Evolutionary conservation across 305 asterid species (phyloP), one percentile per base, ranked within the genome.

Genomic region (Fraxinus sp.): DNA sequence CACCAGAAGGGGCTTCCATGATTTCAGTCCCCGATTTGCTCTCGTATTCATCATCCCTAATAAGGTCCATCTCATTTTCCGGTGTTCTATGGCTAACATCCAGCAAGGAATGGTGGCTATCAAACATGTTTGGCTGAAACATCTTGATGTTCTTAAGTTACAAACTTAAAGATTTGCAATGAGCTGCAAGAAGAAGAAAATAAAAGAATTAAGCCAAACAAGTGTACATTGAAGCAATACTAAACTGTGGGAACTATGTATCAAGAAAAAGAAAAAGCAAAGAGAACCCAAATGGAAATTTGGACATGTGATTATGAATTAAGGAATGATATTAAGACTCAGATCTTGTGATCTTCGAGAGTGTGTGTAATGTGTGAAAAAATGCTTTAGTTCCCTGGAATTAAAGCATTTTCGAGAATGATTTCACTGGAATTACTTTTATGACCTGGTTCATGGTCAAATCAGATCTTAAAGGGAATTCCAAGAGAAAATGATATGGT

Each of bases 91-190:
- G 95, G n/a, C 80, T 85, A 93, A 95, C 86, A 66, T 94, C 96
- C 9, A 94, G 93, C 85, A 92, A 81, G 80, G 90, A 95, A 72
- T 87, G 98, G 78, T 94, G 97, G 80, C 91, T 89, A 14, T 95
- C 99, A 62, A 95, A 95, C 90, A 95, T 90, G 79, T 92, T 94
- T 20, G 97, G 95, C 78, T 95, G 97, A 92, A 93, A 95, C 99
- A 95, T 95, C 96, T 87, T 85, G 41, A 1, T 11, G 16, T 71
- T 55, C 75, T 59, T 43, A 7, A 37, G 36, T 68, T 83, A 75
- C 80, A 36, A 79, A 26, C 32, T 77, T 79, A 37, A 11, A 6
- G 11, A 73, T 24, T 52, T 22, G 49, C 57, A 35, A 24, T 75
- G 88, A 84, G 87, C 26, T 14, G n/a, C 39, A 5, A 62, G 75